Base-by-base conservation (phyloP, 192 early-diverging fungal genomes). In the Coemansia umbellata region DNA sequence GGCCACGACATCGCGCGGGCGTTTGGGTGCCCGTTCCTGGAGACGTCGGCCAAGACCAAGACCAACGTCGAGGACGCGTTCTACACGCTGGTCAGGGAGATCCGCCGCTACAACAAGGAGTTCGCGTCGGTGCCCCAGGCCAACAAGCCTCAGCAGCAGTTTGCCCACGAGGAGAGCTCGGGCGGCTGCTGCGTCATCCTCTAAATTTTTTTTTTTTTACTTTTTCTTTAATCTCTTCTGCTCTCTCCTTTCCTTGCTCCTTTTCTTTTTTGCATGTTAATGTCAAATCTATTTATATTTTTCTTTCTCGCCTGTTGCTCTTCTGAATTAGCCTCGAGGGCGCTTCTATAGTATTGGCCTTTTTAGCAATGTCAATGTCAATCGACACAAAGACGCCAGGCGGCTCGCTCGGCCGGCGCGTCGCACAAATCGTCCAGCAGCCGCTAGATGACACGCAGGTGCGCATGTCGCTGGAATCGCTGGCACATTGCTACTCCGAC, bases 1-100 rank as follows among this genome's bases (percentile, higher is more conserved):
- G 94, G 91, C 32, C 59, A 78, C 36, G 91, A 89, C n/a, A 73
- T 91, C 14, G 89, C 92, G 15, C 76, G 77, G 54, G 63, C 67
- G 15, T 91, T 93, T 65, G 81, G 79, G 13, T 92, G 89, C 53
- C 72, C 81, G 31, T 91, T 90, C 73, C 82, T 93, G 26, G 94
- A 97, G 69, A 90, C 94, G 14, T 88, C 85, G 35, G 95, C 95
- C 45, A 91, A 89, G 69, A 81, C 82, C 39, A 82, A 87, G 43
- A 85, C 91, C 43, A 93, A 94, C 60, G 95, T 97, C 14, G 93
- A 97, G 47, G 92, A 95, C 51, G 82, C 88, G 0, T 97, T 93
- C 66, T 90, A 84, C 63, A 80, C 84, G 24, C 81, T 95, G 21
- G 93, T 97, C n/a, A 81, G 87, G 23, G 83, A 87, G 53, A 92